Evolutionary conservation across 805 yeast genomes (phyloP).

Genomic region (Vanderwaltozyma tropicalis): DNA sequence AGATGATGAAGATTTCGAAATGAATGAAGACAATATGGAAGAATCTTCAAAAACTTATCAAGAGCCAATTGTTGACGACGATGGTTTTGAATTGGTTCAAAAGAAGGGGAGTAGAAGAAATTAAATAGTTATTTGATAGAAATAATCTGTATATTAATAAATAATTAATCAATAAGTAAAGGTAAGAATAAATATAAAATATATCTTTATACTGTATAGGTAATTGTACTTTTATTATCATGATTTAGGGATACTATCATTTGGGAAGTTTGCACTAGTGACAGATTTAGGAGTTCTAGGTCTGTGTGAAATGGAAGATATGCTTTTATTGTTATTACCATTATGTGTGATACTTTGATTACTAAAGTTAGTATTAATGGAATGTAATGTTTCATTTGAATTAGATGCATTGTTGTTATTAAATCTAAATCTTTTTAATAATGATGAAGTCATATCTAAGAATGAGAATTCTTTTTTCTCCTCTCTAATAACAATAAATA

Average conservation of each 20-base stretch:
- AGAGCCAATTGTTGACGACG: constrained; percentile 75
- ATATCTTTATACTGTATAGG: too few relatives aligned
- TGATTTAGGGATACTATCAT: background rate
- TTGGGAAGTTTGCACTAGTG: background rate
- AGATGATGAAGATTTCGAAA: constrained; percentile 32
- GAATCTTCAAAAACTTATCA: constrained; percentile 11
- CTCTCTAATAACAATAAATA: constrained; percentile 39
- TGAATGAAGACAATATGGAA: constrained; percentile 31
- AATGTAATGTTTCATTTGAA: constrained; percentile 3
- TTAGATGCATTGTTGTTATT: constrained; percentile 7
- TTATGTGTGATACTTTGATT: constrained; percentile 3
- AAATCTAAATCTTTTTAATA: constrained; percentile 31
- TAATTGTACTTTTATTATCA: too few relatives aligned
- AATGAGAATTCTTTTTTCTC: constrained; percentile 33
- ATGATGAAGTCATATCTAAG: constrained; percentile 31
- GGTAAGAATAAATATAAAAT: too few relatives aligned
- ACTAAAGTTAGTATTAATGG: constrained; percentile 3
- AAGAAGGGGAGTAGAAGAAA: constrained; percentile 49
- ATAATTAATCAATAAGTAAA: too few relatives aligned
- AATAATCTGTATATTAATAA: too few relatives aligned
- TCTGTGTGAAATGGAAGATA: constrained; percentile 10
- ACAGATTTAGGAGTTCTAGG: constrained; percentile 15
- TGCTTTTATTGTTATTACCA: constrained; percentile 3
- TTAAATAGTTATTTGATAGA: constrained; percentile 2
- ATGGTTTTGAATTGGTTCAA: constrained; percentile 85